Evolutionary conservation across 352 stramenopile species (phyloP), one percentile per base, ranked within the genome.

Genomic region (Hyaloperonospora arabidopsidis): DNA sequence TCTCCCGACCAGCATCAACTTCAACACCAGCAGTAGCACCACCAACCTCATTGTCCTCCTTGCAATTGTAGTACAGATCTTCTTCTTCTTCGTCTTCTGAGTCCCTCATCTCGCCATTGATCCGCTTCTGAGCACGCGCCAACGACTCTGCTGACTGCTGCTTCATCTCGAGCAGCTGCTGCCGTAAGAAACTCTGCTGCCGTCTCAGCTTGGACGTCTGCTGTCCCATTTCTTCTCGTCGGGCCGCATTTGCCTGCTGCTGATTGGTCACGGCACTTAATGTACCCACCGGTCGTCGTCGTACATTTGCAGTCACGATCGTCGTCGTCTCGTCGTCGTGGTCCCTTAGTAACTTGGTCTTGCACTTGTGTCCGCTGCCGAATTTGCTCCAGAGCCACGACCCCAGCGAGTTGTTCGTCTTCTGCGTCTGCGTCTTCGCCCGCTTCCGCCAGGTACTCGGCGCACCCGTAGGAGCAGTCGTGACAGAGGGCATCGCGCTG

Each of bases 151-250:
- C 72, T 25, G 76, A 87, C 45, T 86, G 70, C 25, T 73, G 66
- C 71, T 89, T 89, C 79, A 89, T 89, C 63, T 89, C 79, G 34
- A 84, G 60, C 15, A 89, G 62, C 53, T 89, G 76, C 41, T 76
- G 68, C 12, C 76, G 72, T 41, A 89, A 29, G 34, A 86, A 89
- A 48, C 76, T 89, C 39, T 72, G 65, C 67, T 89, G 79, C 0
- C 73, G 59, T 70, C 82, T 67, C 45, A 76, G 68, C 22, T 70
- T 76, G 14, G 64, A 32, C 25, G 25, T 4, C 25, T 4, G 50
- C 0, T 52, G 63, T 7, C 46, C 28, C 4, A 68, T 41, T 43
- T 74, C 65, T 35, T 57, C 57, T 0, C 61, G 63, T 6, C 53
- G 57, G 2, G 56, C 63, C 7, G 57, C 54, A 29, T 61, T 74